Conservation (phyloP, 2,329 filamentous ascomycete genomes). For the Penicillium sp. region DNA sequence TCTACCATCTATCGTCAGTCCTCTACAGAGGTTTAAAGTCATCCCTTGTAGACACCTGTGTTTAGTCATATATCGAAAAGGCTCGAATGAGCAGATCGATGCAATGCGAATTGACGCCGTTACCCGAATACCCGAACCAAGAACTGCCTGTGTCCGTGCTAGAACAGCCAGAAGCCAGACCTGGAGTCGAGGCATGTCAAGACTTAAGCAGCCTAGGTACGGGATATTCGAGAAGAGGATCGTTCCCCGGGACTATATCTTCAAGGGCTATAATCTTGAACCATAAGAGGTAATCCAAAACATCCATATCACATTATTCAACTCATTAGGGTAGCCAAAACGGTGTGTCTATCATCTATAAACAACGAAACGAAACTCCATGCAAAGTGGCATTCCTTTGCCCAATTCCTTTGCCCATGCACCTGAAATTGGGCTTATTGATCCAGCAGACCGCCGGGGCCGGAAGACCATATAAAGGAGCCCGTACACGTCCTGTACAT, state of each 20-base stretch:
- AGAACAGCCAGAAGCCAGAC: too few species aligned
- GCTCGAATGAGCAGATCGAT: background rate
- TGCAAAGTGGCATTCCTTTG: conserved; percentile 15
- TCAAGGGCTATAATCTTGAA: background rate
- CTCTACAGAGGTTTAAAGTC: background rate
- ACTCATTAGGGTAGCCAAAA: conserved; percentile 14
- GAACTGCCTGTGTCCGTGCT: background rate
- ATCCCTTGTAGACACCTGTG: background rate
- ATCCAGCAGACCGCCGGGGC: conserved; percentile 1
- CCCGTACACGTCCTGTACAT: conserved; percentile 8
- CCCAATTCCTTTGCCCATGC: conserved; percentile 20
- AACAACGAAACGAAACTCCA: conserved; percentile 19
- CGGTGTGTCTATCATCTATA: conserved; percentile 23
- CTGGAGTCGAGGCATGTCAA: background rate
- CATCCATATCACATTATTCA: conserved; percentile 22
- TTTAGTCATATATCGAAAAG: too few species aligned
- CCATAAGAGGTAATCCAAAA: background rate
- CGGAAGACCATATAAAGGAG: background rate
- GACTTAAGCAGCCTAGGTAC: background rate
- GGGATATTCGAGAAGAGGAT: background rate
- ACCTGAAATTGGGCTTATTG: conserved; percentile 8
- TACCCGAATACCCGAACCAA: background rate
- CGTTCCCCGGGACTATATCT: background rate
- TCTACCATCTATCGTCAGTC: background rate
- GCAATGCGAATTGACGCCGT: too few species aligned